A percentile compares a stretch with the other conserved stretches of the same genome.
Conservation (phyloP, 805 yeast genomes). For the Yarrowia sp. region DNA sequence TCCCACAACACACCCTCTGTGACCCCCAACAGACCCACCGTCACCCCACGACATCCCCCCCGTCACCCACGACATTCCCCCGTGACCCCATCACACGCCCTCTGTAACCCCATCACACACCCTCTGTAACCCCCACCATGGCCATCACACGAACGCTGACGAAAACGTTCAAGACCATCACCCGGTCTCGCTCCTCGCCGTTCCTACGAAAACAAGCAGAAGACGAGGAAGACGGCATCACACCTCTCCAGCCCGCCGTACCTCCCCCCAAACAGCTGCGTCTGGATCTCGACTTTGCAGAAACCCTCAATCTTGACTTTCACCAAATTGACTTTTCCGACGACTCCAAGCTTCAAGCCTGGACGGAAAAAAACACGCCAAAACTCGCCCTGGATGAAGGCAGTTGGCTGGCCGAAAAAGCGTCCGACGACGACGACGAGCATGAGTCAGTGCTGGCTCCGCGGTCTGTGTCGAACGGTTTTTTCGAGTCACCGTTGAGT, state of each 20-base stretch:
- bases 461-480: neutral
- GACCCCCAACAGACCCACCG: too few relatives aligned
- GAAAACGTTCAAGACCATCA: conserved; percentile 18
- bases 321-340: conserved; percentile 20
- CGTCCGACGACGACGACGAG: neutral
- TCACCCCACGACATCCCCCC: too few relatives aligned
- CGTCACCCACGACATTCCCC: neutral
- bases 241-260: neutral
- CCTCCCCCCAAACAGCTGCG: neutral
- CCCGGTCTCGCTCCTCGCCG: conserved; percentile 8
- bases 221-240: neutral
- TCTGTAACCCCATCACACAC: too few relatives aligned
- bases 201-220: conserved; percentile 1
- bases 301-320: conserved; percentile 13
- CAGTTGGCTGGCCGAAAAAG: neutral
- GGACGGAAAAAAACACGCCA: conserved; percentile 6
- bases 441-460: neutral
- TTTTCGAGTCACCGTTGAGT: neutral
- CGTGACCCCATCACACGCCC: too few relatives aligned
- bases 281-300: conserved; percentile 6
- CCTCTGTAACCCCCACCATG: neutral
- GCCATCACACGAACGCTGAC: neutral
- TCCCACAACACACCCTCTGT: too few relatives aligned
- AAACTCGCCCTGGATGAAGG: neutral
- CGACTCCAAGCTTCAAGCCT: neutral